A percentile compares a stretch with the other conserved stretches of the same genome.
Conservation (phyloP, 768 basidiomycete species). For the Lactarius quietus region DNA sequence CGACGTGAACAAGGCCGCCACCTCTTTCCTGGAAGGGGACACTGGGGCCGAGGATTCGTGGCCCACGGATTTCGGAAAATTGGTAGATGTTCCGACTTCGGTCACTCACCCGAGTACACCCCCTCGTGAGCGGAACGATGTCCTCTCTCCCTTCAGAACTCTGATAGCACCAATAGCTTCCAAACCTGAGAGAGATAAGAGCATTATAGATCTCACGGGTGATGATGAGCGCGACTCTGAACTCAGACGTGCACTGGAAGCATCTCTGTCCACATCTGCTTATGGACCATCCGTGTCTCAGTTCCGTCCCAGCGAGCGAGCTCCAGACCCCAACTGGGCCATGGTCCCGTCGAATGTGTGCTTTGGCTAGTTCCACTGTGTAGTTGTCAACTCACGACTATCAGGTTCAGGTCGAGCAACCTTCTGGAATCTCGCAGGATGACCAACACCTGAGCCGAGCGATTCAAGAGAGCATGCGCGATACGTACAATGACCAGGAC, state of each 20-base stretch:
- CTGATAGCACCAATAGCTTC: conserved; percentile 29
- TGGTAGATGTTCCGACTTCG: conserved; percentile 15
- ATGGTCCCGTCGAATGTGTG: conserved; percentile 65
- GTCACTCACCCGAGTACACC: conserved; percentile 30
- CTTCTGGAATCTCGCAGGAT: conserved; percentile 44
- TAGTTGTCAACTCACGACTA: neutral
- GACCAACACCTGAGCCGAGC: conserved; percentile 63
- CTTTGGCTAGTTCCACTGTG: conserved; percentile 14
- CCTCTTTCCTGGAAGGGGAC: conserved; percentile 34
- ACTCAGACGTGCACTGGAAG: conserved; percentile 48
- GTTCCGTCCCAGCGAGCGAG: conserved; percentile 58
- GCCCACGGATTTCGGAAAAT: conserved; percentile 11
- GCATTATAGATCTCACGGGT: conserved; percentile 55
- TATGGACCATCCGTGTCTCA: conserved; percentile 34
- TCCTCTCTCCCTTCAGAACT: neutral
- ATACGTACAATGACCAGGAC: conserved; percentile 43
- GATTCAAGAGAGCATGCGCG: conserved; percentile 64
- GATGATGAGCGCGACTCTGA: conserved; percentile 54
- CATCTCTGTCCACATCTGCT: conserved; percentile 39
- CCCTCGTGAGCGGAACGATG: conserved; percentile 27
- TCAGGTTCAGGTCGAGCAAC: conserved; percentile 25
- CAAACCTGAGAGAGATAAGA: conserved; percentile 29
- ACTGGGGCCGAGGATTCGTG: conserved; percentile 23
- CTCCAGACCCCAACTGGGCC: conserved; percentile 65
- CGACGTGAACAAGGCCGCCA: conserved; percentile 40